A percentile compares a stretch with the other conserved stretches of the same genome.
These are phyloP conservation scores for Posidonia oceanica DNA, from an alignment of 116 monocot species.

Conservation along the genomic window DNA sequence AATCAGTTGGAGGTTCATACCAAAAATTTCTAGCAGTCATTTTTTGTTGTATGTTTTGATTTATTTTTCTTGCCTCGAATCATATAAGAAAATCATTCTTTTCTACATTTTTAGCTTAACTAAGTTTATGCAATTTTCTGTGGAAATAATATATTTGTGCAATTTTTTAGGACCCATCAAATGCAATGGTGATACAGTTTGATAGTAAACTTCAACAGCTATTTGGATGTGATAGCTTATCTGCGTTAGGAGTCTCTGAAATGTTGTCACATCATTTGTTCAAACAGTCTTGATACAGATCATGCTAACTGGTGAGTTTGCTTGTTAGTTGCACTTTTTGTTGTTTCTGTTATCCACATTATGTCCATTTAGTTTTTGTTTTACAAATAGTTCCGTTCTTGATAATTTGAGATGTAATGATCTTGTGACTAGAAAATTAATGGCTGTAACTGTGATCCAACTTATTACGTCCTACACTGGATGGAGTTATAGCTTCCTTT, in stretches of 20 bases:
- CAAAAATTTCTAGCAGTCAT: not conserved
- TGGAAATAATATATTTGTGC: not conserved
- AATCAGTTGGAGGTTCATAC: constrained; percentile 65
- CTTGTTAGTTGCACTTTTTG: not conserved
- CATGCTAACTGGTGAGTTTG: constrained; percentile 33
- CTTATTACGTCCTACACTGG: too few species aligned
- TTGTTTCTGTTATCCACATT: not conserved
- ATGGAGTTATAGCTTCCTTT: too few species aligned
- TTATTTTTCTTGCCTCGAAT: too few species aligned
- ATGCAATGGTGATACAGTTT: constrained; percentile 45
- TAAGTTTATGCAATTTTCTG: too few species aligned
- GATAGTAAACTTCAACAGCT: constrained; percentile 74
- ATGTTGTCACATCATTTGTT: constrained; percentile 60
- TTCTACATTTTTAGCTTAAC: not conserved
- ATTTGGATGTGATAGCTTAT: constrained; percentile 74
- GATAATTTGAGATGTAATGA: not conserved
- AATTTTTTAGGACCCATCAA: constrained; percentile 16
- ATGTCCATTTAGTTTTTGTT: not conserved
- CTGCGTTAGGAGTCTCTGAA: constrained; percentile 58
- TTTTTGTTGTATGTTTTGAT: not conserved
- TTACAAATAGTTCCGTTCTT: not conserved
- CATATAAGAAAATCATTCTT: not conserved
- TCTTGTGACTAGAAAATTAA: too few species aligned
- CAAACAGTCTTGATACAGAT: constrained; percentile 41
- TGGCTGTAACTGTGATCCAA: too few species aligned